Evolutionary conservation across 1,284 basidiomycete genomes (phyloP).

Genomic region (Athelia sp.): DNA sequence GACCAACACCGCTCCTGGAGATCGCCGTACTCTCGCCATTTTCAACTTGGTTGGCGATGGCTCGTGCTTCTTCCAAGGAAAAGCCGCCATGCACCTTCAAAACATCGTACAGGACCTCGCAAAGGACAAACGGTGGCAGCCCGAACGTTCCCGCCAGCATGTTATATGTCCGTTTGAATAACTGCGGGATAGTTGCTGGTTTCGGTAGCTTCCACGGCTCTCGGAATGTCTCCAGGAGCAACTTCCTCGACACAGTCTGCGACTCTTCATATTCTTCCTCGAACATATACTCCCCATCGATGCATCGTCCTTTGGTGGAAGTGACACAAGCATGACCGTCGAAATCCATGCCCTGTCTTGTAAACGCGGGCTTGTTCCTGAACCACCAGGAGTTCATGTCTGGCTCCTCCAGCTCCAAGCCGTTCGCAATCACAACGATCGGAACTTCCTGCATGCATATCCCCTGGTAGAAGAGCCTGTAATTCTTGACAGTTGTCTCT

Average conservation of each 20-base stretch:
- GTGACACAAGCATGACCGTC: slow-evolving; percentile 13
- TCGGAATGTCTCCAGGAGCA: not conserved
- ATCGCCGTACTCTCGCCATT: no score
- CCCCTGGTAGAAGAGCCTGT: slow-evolving; percentile 13
- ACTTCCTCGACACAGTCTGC: not conserved
- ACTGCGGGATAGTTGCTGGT: no score
- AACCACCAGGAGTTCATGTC: slow-evolving; percentile 9
- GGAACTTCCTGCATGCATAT: slow-evolving; percentile 14
- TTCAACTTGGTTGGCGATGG: no score
- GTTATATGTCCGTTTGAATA: no score
- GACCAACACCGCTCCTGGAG: no score
- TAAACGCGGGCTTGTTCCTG: slow-evolving; percentile 5
- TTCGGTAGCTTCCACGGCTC: no score
- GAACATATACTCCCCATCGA: not conserved
- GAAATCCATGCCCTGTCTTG: slow-evolving; percentile 7
- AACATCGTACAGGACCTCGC: no score
- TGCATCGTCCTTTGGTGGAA: slow-evolving; percentile 9
- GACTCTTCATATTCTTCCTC: not conserved
- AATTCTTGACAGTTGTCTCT: slow-evolving; percentile 12
- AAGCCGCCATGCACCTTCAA: no score
- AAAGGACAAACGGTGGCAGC: no score
- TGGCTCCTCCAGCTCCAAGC: slow-evolving; percentile 8
- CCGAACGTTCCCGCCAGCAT: no score
- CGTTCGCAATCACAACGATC: slow-evolving; percentile 15
- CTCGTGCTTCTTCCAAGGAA: no score